Base-by-base conservation (phyloP, 768 basidiomycete species). In the Lepiota subincarnata region DNA sequence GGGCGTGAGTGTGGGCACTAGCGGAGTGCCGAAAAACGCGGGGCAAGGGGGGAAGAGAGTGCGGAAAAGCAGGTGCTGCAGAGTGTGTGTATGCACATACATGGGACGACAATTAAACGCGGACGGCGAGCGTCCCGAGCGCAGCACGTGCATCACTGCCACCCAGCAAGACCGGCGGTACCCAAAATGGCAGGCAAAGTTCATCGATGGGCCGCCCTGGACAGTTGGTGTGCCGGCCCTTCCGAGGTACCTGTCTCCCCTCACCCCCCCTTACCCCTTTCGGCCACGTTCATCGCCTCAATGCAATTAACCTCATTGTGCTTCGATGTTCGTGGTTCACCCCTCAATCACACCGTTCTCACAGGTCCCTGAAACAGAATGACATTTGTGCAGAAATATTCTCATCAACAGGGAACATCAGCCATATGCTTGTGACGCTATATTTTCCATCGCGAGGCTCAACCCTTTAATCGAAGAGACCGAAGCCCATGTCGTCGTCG, bases 401-500 rank as follows among this genome's bases (percentile, higher is more conserved):
- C 14, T 35, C 28, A 28, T 24, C 22, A 16, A 20, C 45, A 37
- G 39, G 48, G 48, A 41, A 6, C 22, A 44, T 14, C 16, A 34
- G n/a, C 16, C 35, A 18, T 19, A 34, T 8, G 18, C 31, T 47
- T 6, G 34, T 34, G 28, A 37, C 43, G 42, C 42, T 37, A 44
- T 20, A 14, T 44, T 40, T 35, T 45, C 53, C 49, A 20, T 18
- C 34, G 19, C 50, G 20, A 42, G 51, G 39, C 52, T 24, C 46
- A 28, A 37, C 39, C 59, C 35, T 58, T 79, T 86, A 97, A 79
- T 97, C 94, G 80, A 97, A 97, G 59, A 97, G 82, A 77, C 94
- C 94, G 74, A 98, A 98, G 79, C 94, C 93, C 93, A 97, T 97
- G 76, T 97, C 95, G 64, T 97, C 95, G 80, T 96, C 93, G 51